A percentile compares a stretch with the other conserved stretches of the same genome.
These are phyloP conservation scores for Rhizoclosmatium hyalinum DNA, from an alignment of 371 early-diverging fungal genomes.

Conservation along the genomic window DNA sequence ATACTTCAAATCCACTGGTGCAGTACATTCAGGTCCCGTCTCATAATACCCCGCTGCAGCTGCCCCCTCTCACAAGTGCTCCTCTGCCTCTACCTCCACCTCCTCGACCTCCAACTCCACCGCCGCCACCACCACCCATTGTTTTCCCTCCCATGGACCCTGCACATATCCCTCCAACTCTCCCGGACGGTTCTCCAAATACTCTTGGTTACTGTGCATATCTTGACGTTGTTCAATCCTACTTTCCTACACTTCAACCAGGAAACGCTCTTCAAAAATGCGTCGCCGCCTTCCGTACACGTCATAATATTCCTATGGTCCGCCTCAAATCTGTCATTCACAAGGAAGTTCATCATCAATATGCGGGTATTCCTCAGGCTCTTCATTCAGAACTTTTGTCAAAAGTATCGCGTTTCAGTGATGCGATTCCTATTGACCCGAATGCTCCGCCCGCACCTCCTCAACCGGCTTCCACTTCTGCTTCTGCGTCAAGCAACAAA, in stretches of 20 bases:
- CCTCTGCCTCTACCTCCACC: not conserved
- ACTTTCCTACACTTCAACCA: not conserved
- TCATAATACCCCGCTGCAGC: not conserved
- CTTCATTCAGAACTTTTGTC: not conserved
- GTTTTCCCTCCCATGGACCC: not conserved
- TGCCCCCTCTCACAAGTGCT: not conserved
- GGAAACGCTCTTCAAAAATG: not conserved
- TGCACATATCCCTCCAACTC: not conserved
- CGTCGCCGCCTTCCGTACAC: not conserved
- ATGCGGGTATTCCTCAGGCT: not conserved
- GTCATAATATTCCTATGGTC: not conserved
- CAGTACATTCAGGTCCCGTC: not conserved
- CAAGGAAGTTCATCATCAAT: not conserved
- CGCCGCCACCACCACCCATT: not conserved
- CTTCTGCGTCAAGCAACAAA: too few species aligned
- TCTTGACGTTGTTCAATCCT: not conserved
- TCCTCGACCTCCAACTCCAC: not conserved
- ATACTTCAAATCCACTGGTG: not conserved
- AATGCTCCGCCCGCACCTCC: not conserved
- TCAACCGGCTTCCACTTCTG: too few species aligned
- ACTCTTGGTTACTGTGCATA: not conserved
- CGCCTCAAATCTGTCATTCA: not conserved
- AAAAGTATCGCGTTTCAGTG: not conserved
- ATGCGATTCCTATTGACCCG: not conserved
- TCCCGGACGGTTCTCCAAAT: not conserved